phyloP scores from a whole-genome alignment of 495 filamentous ascomycete species.

The Penicillium paxilli region DNA sequence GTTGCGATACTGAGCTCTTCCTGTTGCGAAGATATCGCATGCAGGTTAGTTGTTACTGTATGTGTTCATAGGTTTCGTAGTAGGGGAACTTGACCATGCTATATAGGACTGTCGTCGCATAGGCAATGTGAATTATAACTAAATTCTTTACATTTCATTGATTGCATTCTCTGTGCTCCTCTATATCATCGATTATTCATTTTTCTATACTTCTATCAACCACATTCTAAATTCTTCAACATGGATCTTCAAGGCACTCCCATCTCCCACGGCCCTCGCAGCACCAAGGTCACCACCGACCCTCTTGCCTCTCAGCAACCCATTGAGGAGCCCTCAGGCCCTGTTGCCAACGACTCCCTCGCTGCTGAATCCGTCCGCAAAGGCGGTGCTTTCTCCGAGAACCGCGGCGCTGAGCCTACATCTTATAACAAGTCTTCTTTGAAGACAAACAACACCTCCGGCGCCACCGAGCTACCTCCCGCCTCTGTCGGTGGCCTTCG shows the following conservation, averaged over 20 bases:
- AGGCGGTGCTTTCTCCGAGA: constrained; percentile 53
- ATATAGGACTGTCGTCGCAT: background rate
- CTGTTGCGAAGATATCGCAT: background rate
- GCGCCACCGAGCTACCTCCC: constrained; percentile 50
- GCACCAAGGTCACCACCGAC: constrained; percentile 55
- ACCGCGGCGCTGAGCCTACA: constrained; percentile 52
- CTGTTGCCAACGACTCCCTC: constrained; percentile 62
- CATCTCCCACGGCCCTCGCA: constrained; percentile 32
- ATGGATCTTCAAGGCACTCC: constrained; percentile 54
- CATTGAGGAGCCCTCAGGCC: constrained; percentile 54
- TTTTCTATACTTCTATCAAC: background rate
- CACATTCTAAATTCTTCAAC: constrained; percentile 18
- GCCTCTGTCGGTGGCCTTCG: constrained; percentile 48
- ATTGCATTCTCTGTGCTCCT: background rate
- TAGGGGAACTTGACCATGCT: background rate
- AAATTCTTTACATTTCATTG: background rate
- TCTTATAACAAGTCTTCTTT: constrained; percentile 50
- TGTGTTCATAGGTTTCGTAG: constrained; percentile 1
- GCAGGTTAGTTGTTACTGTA: constrained; percentile 23
- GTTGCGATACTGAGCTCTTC: constrained; percentile 2
- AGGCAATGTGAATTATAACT: background rate
- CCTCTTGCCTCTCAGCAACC: constrained; percentile 40
- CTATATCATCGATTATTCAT: background rate
- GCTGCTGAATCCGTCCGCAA: constrained; percentile 58
- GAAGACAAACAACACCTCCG: constrained; percentile 59